phyloP scores from a whole-genome alignment of 805 yeast genomes.

The Starmerella geochares region DNA sequence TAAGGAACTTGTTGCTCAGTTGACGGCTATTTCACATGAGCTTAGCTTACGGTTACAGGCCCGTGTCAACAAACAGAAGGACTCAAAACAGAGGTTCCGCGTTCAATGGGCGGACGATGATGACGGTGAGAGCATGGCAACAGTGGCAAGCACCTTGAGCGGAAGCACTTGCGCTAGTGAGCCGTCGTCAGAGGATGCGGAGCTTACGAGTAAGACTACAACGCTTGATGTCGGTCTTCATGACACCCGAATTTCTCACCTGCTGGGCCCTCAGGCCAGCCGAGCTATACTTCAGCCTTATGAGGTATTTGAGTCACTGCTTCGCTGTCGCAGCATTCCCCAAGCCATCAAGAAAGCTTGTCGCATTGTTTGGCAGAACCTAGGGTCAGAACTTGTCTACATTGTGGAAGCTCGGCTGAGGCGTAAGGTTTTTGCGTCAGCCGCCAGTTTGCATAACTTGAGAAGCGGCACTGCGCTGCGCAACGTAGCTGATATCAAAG shows the following conservation, averaged over 20 bases:
- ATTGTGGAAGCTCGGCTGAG: conserved; percentile 24
- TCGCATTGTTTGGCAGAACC: conserved; percentile 22
- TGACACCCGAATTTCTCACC: background rate
- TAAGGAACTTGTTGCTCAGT: conserved; percentile 12
- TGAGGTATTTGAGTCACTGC: conserved; percentile 25
- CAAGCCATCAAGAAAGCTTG: conserved; percentile 28
- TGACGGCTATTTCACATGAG: conserved; percentile 16
- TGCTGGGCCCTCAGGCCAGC: conserved; percentile 6
- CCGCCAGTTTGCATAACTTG: background rate
- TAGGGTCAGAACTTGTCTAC: conserved; percentile 27
- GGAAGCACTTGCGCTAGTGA: background rate
- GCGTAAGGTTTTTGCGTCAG: background rate
- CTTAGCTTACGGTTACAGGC: conserved; percentile 13
- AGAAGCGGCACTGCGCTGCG: background rate
- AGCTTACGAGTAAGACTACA: background rate
- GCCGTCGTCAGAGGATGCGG: background rate
- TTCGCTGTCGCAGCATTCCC: conserved; percentile 20
- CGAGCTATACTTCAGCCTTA: conserved; percentile 24
- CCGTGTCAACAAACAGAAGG: background rate
- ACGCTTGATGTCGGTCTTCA: background rate
- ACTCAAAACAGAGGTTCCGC: background rate
- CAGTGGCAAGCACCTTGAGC: background rate
- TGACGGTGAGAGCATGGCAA: conserved; percentile 2
- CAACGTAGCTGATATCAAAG: background rate
- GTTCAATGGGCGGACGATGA: conserved; percentile 12